Evolutionary conservation across 768 basidiomycete species (phyloP), one percentile per base, ranked within the genome.

Genomic region (Hygrocybe coccinea): DNA sequence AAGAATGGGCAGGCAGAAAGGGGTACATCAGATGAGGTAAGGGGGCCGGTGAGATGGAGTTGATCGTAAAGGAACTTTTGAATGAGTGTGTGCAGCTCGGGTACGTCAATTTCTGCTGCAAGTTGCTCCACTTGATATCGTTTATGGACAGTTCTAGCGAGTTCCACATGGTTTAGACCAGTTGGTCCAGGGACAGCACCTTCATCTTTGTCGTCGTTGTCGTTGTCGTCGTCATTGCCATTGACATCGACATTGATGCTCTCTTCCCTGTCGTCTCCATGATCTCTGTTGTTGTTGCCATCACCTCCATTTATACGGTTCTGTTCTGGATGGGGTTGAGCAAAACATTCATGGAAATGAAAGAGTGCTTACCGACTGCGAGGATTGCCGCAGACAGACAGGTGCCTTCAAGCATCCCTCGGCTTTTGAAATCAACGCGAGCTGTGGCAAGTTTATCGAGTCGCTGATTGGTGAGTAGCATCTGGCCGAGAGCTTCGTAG

Each of bases 61-160:
- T 46, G 44, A 22, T 63, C 59, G 37, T 64, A 65, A 29, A 74
- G 62, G 47, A 70, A 72, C 1, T 55, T 63, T 14, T 54, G 59
- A 1, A 65, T 46, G 10, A 69, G 62, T 2, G 54, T 19, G 0
- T 56, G 60, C n/a, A 72, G 60, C 3, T 38, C 8, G 1, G 67
- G 69, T 15, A 12, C n/a, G 4, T 47, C 4, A 15, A 57, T 25
- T 33, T 45, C 37, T n/a, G 11, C 15, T 5, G 56, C 8, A 45
- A 57, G 56, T 21, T 8, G 21, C 14, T 14, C 19, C 29, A 57
- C 36, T 14, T 10, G n/a, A 8, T 17, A 8, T 47, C 19, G 19
- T 25, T 14, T 48, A 55, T 34, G 25, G 21, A 55, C 43, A n/a
- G 19, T 38, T 21, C 35, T 24, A 38, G 54, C 3, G 24, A 55